A percentile compares a stretch with the other conserved stretches of the same genome.
Conservation (phyloP, 257 asterid species). For the Oldenlandia corymbosa region DNA sequence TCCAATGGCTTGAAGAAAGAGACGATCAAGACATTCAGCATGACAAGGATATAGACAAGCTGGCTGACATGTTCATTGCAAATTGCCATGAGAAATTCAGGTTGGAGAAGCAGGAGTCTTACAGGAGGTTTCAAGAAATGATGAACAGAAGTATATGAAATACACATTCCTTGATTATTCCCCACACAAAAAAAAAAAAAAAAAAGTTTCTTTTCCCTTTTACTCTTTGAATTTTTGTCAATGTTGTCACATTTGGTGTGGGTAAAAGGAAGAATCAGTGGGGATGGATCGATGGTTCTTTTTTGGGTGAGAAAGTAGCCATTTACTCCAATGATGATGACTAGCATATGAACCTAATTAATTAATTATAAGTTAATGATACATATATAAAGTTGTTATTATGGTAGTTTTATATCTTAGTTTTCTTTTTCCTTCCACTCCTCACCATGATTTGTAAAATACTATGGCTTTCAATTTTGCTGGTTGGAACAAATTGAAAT, state of each 20-base stretch:
- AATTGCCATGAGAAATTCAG: constrained; percentile 73
- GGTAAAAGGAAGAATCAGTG: too few relatives aligned
- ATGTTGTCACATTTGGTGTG: too few relatives aligned
- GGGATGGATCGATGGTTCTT: neutral
- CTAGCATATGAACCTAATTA: too few relatives aligned
- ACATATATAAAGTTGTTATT: too few relatives aligned
- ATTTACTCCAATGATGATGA: too few relatives aligned
- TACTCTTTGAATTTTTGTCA: neutral
- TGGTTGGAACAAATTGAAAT: too few relatives aligned
- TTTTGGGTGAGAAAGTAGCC: constrained; percentile 3
- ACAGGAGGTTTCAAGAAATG: constrained; percentile 83
- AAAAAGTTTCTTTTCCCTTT: neutral
- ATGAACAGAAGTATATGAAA: constrained; percentile 75
- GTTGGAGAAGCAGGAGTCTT: constrained; percentile 80
- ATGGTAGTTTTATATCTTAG: too few relatives aligned
- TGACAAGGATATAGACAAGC: constrained; percentile 55
- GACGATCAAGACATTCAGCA: constrained; percentile 9
- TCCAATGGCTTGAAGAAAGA: constrained; percentile 81
- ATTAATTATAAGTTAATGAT: too few relatives aligned
- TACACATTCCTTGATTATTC: neutral
- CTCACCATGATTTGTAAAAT: too few relatives aligned
- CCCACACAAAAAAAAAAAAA: too few relatives aligned
- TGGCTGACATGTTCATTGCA: constrained; percentile 85
- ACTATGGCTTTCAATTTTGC: too few relatives aligned
- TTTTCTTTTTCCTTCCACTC: too few relatives aligned